Percentiles rank a stretch among this genome's conserved stretches.
These are phyloP conservation scores for Nothophytophthora sp. DNA, from an alignment of 352 stramenopile genomes.

Conservation along the genomic window DNA sequence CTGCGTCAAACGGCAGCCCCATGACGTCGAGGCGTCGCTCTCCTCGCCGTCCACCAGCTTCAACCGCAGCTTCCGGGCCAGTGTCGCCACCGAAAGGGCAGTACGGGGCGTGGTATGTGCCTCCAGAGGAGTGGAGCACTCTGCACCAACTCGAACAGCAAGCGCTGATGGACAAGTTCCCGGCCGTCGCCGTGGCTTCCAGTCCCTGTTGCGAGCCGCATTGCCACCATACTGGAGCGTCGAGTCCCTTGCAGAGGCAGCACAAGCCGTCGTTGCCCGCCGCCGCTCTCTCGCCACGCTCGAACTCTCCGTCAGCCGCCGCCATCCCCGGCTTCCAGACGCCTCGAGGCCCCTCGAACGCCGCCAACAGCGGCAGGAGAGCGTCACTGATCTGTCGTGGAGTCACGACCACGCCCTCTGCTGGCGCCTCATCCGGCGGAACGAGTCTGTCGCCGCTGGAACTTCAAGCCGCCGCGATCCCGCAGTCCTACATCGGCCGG, in stretches of 20 bases:
- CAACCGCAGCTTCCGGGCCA: not conserved
- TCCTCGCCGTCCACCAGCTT: no score
- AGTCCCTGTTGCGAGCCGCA: constrained; percentile 5
- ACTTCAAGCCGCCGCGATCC: constrained; percentile 30
- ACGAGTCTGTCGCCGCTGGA: constrained; percentile 15
- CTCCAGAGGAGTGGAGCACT: constrained; percentile 50
- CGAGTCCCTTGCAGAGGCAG: constrained; percentile 15
- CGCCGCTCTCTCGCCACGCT: constrained; percentile 3
- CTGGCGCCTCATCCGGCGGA: no score
- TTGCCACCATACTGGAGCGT: constrained; percentile 20
- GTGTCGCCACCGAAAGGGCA: constrained; percentile 14
- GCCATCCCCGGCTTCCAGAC: not conserved
- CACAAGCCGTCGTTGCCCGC: constrained; percentile 33
- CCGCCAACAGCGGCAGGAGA: not conserved
- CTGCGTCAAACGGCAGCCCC: not conserved
- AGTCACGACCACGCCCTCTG: constrained; percentile 3
- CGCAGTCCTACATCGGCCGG: constrained; percentile 54
- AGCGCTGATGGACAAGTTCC: constrained; percentile 25
- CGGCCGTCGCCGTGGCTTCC: not conserved
- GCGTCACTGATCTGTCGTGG: constrained; percentile 11
- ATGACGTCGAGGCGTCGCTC: no score
- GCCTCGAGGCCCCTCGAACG: not conserved
- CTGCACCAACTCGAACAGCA: constrained; percentile 41
- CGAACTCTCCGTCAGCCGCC: not conserved
- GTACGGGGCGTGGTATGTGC: constrained; percentile 69